Evolutionary conservation across 2,329 filamentous ascomycete genomes (phyloP).

Genomic region (Aspergillus pseudotamarii): DNA sequence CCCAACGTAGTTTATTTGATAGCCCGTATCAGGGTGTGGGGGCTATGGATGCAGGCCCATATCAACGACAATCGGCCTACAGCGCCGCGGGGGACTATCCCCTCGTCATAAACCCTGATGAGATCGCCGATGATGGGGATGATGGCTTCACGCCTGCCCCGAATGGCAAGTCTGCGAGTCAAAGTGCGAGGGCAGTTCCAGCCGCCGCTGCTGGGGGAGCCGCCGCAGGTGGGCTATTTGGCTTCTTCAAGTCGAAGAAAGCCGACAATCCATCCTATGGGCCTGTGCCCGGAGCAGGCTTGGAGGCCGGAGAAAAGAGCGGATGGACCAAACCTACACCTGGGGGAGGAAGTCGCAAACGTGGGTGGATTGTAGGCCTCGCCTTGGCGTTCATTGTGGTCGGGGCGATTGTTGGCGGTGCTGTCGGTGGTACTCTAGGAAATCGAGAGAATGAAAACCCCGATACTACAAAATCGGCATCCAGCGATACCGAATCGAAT

Average conservation of each 20-base stretch:
- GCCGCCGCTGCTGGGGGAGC: conserved; percentile 48
- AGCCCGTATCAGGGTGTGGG: conserved; percentile 34
- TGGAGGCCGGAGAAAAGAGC: conserved; percentile 60
- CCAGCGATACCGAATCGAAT: conserved; percentile 62
- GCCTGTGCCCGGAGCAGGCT: conserved; percentile 49
- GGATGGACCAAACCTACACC: conserved; percentile 63
- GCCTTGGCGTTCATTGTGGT: conserved; percentile 68
- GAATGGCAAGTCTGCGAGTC: conserved; percentile 11
- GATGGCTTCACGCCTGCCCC: conserved; percentile 67
- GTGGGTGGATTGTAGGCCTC: conserved; percentile 69
- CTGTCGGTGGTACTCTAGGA: conserved; percentile 72
- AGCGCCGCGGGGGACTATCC: conserved; percentile 53
- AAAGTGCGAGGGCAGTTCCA: conserved; percentile 38
- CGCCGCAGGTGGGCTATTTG: conserved; percentile 45
- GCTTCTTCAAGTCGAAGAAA: conserved; percentile 45
- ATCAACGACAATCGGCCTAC: conserved; percentile 61
- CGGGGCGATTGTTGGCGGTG: conserved; percentile 72
- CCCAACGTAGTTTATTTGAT: conserved; percentile 55
- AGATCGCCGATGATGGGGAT: conserved; percentile 84
- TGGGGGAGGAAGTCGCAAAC: conserved; percentile 64
- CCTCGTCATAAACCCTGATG: conserved; percentile 70
- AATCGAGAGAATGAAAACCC: conserved; percentile 50
- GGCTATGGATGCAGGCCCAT: conserved; percentile 64
- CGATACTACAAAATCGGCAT: conserved; percentile 54
- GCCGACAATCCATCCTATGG: conserved; percentile 57